Evolutionary conservation across 108 stramenopile species (phyloP).

Genomic region (Seminavis robusta): DNA sequence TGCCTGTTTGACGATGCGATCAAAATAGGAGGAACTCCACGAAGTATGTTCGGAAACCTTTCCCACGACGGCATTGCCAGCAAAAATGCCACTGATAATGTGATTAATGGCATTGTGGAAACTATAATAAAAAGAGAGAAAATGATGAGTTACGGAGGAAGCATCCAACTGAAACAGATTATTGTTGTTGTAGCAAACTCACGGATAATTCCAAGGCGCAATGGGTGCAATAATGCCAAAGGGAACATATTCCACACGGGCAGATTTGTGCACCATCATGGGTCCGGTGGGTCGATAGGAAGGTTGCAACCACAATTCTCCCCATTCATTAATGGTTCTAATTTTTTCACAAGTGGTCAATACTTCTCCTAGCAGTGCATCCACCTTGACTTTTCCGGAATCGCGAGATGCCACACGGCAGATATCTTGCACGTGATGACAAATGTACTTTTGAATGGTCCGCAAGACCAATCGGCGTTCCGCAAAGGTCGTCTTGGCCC

Average conservation of each 20-base stretch:
- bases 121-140: not conserved
- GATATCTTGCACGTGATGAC: conserved; percentile 85
- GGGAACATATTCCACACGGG: conserved; percentile 96
- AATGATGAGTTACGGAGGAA: not conserved
- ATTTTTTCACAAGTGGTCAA: conserved; percentile 96
- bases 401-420: conserved; percentile 83
- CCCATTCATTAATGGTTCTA: conserved; percentile 80
- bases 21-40: conserved; percentile 88
- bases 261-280: conserved; percentile 95
- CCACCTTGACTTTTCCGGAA: conserved; percentile 89
- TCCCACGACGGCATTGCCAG: conserved; percentile 96
- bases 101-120: conserved; percentile 91
- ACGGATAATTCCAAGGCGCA: conserved; percentile 99
- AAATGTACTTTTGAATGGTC: conserved; percentile 90
- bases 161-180: not conserved
- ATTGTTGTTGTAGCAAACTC: conserved; percentile 19
- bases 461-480: conserved; percentile 88
- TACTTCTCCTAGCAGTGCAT: conserved; percentile 95
- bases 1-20: conserved; percentile 69
- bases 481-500: conserved; percentile 85
- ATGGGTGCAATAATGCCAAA: conserved; percentile 95
- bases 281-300: conserved; percentile 79
- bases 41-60: conserved; percentile 95
- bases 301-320: conserved; percentile 82
- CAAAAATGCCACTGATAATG: conserved; percentile 91